These are phyloP conservation scores for Phaeolepiota aurea DNA, from an alignment of 768 basidiomycete genomes.

Conservation along the genomic window DNA sequence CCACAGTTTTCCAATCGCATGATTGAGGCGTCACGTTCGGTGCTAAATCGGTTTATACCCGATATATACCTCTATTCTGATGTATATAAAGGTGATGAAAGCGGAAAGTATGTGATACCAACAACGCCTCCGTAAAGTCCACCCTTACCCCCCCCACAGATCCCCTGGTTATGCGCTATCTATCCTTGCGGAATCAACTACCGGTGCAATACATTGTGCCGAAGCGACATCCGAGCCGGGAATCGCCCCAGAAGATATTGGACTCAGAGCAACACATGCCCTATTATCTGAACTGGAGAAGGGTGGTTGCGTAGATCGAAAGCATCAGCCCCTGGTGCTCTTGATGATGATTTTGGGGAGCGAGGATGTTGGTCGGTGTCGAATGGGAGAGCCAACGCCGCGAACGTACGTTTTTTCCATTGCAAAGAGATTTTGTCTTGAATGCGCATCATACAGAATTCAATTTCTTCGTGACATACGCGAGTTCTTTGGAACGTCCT, in stretches of 20 bases:
- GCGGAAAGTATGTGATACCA: constrained; percentile 76
- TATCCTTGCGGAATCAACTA: constrained; percentile 87
- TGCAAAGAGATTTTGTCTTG: no score
- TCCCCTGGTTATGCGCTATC: constrained; percentile 95
- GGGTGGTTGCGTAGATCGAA: constrained; percentile 88
- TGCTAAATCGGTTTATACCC: constrained; percentile 93
- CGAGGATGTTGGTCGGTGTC: constrained; percentile 89
- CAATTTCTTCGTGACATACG: constrained; percentile 84
- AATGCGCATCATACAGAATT: no score
- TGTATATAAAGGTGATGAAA: constrained; percentile 95
- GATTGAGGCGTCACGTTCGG: constrained; percentile 89
- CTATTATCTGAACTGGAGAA: constrained; percentile 71
- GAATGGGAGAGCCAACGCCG: constrained; percentile 75
- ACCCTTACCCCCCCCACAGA: no score
- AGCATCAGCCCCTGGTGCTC: constrained; percentile 80
- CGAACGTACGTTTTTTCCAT: constrained; percentile 54
- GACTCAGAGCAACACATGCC: constrained; percentile 68
- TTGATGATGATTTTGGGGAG: constrained; percentile 94
- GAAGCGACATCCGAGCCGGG: constrained; percentile 82
- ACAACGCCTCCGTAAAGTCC: no score
- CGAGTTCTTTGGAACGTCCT: constrained; percentile 81
- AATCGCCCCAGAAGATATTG: constrained; percentile 88
- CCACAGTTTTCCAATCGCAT: constrained; percentile 97
- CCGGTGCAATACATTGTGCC: constrained; percentile 77
- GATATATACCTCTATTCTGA: constrained; percentile 98